Base-by-base conservation (phyloP, 2,329 filamentous ascomycete species). In the Calonectria pteridis region DNA sequence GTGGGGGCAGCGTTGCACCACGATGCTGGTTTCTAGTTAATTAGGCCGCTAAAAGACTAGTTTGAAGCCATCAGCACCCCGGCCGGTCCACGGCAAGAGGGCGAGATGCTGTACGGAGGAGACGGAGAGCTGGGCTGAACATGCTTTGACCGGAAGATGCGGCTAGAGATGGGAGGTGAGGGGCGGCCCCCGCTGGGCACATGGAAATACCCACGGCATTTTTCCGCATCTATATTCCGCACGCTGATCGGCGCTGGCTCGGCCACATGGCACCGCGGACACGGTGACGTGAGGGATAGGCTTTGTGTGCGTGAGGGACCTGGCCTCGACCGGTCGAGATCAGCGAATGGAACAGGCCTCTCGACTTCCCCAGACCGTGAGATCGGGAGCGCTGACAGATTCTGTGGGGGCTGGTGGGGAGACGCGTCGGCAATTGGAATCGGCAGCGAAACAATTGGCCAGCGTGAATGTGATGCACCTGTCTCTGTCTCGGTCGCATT, bases 381-480 rank as follows among this genome's bases (percentile, higher is more conserved):
- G 29, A 59, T 72, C 68, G 46, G 58, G 6, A 43, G 49, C 53
- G 53, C 4, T 26, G 29, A 43, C 29, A 4, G 40, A 2, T 14
- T 33, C 53, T 64, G 63, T 37, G 63, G 73, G 66, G 50, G 67
- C 13, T 26, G 64, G 74, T 69, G 55, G 74, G 69, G 74, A 40
- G 74, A 64, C 28, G 49, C 2, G 23, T 76, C 73, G 73, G 75
- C 64, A 76, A 67, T 71, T 73, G 70, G 65, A 75, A 76, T 75
- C 75, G 73, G 75, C 75, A 76, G 58, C 73, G 37, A n/a, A 9
- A 31, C 28, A 51, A 74, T 67, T 73, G 72, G 74, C 13, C 40
- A 31, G 29, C 18, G 23, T 16, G n/a, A 20, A 7, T 40, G 55
- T 4, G 29, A 49, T 7, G 40, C 7, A n/a, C 35, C 50, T 46